Evolutionary conservation across 306 rosid species (phyloP).

Genomic region (Vicia sativa): DNA sequence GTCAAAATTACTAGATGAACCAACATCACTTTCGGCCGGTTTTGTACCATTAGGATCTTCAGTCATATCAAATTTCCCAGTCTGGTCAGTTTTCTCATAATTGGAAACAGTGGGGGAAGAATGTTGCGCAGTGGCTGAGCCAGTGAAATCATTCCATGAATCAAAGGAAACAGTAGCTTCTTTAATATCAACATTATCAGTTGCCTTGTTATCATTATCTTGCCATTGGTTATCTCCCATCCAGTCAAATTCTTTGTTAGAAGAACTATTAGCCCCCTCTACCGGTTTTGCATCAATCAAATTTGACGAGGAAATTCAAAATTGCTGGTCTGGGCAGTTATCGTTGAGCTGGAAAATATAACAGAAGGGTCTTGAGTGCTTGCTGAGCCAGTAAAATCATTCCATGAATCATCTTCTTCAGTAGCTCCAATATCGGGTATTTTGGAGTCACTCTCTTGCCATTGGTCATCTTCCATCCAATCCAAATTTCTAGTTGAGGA

Average conservation of each 20-base stretch:
- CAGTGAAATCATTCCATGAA: constrained; percentile 67
- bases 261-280: constrained; percentile 46
- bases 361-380: constrained; percentile 46
- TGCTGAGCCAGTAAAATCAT: constrained; percentile 62
- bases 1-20: constrained; percentile 48
- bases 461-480: constrained; percentile 57
- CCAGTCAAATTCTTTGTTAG: constrained; percentile 49
- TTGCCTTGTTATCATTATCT: constrained; percentile 43
- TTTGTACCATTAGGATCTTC: constrained; percentile 39
- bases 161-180: constrained; percentile 55
- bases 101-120: constrained; percentile 46
- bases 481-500: constrained; percentile 48
- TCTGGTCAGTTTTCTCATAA: constrained; percentile 42
- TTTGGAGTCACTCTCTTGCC: constrained; percentile 49
- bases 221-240: constrained; percentile 52
- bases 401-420: constrained; percentile 57
- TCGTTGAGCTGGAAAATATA: constrained; percentile 43
- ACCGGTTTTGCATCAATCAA: constrained; percentile 38
- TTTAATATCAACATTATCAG: constrained; percentile 38
- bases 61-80: constrained; percentile 45
- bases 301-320: constrained; percentile 40
- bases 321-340: constrained; percentile 44
- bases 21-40: constrained; percentile 45
- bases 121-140: constrained; percentile 47
- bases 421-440: constrained; percentile 45